Base-by-base conservation (phyloP, 192 early-diverging fungal species). In the Chytriomyces sp. region DNA sequence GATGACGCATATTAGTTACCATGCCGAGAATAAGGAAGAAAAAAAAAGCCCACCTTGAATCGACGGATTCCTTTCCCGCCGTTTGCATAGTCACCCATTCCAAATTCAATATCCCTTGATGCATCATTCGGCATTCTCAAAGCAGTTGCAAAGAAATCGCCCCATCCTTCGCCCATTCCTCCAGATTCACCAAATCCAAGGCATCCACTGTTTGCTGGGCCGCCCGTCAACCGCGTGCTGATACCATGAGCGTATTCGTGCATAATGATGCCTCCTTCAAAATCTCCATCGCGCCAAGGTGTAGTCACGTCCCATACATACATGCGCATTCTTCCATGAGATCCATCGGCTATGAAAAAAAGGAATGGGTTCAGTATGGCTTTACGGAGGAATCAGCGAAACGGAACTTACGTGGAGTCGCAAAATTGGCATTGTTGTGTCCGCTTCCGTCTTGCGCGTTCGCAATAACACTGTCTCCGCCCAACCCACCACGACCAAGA, bases 141-240 rank as follows among this genome's bases (percentile, higher is more conserved):
- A 61, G 92, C 89, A 9, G 93, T 95, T 18, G 94, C 93, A 75
- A 97, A 93, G 79, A 89, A 91, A 76, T 98, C 97, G 43, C 95
- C 95, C 95, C 95, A 98, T 10, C 97, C 97, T 84, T 98, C 97
- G 62, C 95, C 93, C 93, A 95, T 95, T 45, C 93, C 95, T 67
- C 94, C 95, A 46, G 92, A 81, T 85, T 96, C 94, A 57, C 94
- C 95, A 87, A 90, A 91, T 50, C 88, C 91, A 69, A 99, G 86
- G 72, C 97, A 99, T 61, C 92, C 91, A 46, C 89, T 87, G 90
- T 99, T 97, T 67, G 86, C 84, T 7, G 94, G 95, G 10, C 97
- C 97, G 69, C 97, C 97, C 1, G 95, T 97, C 73, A 98, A 83
- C 28, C 96, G 88, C 45, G 88, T 97, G 16, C 92, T 94, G 64